A percentile compares a stretch with the other conserved stretches of the same genome.
Conservation (phyloP, 495 filamentous ascomycete species). For the Lepraria neglecta region DNA sequence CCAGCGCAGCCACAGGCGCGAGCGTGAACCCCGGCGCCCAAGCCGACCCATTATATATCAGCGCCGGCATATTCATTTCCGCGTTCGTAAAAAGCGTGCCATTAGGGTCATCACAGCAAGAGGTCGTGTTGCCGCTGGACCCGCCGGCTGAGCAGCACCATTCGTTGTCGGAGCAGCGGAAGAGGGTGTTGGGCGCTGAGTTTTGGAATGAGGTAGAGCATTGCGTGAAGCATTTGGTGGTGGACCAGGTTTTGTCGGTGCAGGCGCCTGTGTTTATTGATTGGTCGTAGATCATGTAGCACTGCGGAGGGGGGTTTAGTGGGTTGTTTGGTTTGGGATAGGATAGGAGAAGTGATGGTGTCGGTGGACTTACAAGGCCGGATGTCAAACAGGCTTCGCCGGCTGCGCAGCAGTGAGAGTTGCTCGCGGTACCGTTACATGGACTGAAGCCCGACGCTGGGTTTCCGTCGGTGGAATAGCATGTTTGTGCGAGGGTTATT, state of each 20-base stretch:
- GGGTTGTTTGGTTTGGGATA: no score
- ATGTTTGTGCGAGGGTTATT: not conserved
- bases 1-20: not conserved
- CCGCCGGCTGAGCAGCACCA: constrained; percentile 17
- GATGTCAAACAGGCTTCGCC: not conserved
- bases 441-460: not conserved
- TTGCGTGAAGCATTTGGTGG: constrained; percentile 3
- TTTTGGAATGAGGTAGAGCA: not conserved
- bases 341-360: no score
- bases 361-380: not conserved
- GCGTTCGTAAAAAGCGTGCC: not conserved
- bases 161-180: constrained; percentile 11
- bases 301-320: not conserved
- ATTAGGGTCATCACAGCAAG: constrained; percentile 16
- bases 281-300: constrained; percentile 1
- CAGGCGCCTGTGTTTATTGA: constrained; percentile 15
- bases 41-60: constrained; percentile 12
- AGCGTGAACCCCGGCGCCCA: constrained; percentile 1
- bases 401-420: not conserved
- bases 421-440: not conserved
- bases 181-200: not conserved
- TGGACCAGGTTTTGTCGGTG: constrained; percentile 9
- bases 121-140: constrained; percentile 4
- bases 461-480: not conserved
- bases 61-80: not conserved